phyloP scores from a whole-genome alignment of 345 rosid genomes.

The Euphorbia lathyris region DNA sequence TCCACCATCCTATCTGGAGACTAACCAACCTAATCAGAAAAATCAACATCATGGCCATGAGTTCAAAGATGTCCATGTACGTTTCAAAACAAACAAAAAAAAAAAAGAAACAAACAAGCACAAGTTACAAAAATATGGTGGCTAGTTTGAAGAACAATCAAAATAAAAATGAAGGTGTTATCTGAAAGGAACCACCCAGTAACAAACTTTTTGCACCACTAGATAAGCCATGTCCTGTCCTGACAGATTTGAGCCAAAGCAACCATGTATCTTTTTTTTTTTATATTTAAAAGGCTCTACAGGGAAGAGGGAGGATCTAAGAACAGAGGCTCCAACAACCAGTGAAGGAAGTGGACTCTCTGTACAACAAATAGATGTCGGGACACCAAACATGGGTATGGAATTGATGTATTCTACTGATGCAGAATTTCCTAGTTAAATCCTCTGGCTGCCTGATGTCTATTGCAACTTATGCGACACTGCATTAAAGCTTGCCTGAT shows the following conservation, averaged over 20 bases:
- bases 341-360: background rate
- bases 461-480: too few species aligned
- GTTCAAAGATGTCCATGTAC: constrained; percentile 10
- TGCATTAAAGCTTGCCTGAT: background rate
- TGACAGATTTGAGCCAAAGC: too few species aligned
- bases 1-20: constrained; percentile 99
- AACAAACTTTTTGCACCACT: too few species aligned
- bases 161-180: too few species aligned
- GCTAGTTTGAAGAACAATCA: too few species aligned
- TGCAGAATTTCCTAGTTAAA: background rate
- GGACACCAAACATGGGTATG: background rate
- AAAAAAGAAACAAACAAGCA: too few species aligned
- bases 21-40: constrained; percentile 70
- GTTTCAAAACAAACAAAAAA: constrained; percentile 2
- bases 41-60: constrained; percentile 14
- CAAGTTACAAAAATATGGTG: too few species aligned
- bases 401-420: background rate
- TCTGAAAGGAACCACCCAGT: too few species aligned
- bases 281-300: too few species aligned
- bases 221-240: too few species aligned
- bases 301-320: background rate
- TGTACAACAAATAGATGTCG: too few species aligned
- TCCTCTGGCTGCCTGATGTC: background rate
- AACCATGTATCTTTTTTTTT: too few species aligned
- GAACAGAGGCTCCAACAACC: background rate